Conservation (phyloP, 768 basidiomycete species). For the Suillus clintonianus region DNA sequence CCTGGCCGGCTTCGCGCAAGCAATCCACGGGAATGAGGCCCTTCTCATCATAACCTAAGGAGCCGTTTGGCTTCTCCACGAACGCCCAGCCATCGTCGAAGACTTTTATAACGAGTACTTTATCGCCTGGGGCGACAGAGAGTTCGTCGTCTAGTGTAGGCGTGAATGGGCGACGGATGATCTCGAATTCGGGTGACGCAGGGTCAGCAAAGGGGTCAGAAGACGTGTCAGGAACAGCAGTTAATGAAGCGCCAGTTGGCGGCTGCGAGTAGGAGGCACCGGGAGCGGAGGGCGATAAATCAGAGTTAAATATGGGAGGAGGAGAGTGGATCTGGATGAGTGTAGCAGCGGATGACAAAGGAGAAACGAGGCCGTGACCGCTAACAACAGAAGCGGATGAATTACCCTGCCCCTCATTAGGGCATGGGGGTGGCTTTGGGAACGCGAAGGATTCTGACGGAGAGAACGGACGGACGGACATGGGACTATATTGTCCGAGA, state of each 20-base stretch:
- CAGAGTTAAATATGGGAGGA: constrained; percentile 15
- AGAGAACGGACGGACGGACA: constrained; percentile 67
- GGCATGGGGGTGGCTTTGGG: constrained; percentile 56
- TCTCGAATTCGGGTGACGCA: constrained; percentile 40
- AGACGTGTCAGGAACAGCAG: background rate
- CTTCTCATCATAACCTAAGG: constrained; percentile 14
- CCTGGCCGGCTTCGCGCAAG: constrained; percentile 49
- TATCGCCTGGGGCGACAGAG: constrained; percentile 49
- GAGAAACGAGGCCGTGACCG: background rate
- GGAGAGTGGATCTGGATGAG: constrained; percentile 19
- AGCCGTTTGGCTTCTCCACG: constrained; percentile 46
- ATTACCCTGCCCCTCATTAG: background rate
- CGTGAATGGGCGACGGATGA: constrained; percentile 55
- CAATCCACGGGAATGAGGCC: constrained; percentile 76
- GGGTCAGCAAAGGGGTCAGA: constrained; percentile 40
- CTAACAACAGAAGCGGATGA: background rate
- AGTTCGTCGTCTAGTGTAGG: constrained; percentile 64
- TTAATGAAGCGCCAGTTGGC: background rate
- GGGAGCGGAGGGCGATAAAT: constrained; percentile 16
- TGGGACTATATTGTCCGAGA: constrained; percentile 45
- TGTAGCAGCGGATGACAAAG: constrained; percentile 17
- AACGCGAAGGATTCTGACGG: constrained; percentile 70
- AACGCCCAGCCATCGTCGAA: constrained; percentile 77
- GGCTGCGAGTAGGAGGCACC: constrained; percentile 15
- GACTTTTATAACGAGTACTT: constrained; percentile 50